Evolutionary conservation across 1,139 yeast genomes (phyloP).

Genomic region (Taiozyma sp.): DNA sequence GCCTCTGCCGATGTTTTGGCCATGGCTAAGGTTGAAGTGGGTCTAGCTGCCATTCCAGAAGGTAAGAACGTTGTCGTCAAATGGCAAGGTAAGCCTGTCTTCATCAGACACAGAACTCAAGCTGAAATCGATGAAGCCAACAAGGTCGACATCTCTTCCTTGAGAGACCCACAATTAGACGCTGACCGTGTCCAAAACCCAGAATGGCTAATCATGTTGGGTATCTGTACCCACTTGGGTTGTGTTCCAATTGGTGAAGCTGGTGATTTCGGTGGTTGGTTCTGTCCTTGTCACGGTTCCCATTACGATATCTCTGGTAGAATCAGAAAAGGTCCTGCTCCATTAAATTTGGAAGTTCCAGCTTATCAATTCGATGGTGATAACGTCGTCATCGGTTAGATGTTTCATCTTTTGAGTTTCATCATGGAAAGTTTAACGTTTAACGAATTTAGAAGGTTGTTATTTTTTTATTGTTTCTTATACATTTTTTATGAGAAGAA

Average conservation of each 20-base stretch:
- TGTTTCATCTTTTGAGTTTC: neutral
- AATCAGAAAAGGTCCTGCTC: conserved; percentile 99
- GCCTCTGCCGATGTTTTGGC: conserved; percentile 99
- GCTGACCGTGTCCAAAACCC: conserved; percentile 94
- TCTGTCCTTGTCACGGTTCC: conserved; percentile 99
- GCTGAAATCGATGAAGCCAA: conserved; percentile 95
- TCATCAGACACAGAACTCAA: conserved; percentile 97
- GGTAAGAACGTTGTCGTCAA: conserved; percentile 98
- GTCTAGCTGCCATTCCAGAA: conserved; percentile 89
- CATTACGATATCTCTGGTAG: conserved; percentile 99
- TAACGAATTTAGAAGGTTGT: neutral
- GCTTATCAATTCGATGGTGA: conserved; percentile 81
- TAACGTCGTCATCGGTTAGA: conserved; percentile 77
- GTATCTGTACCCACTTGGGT: conserved; percentile 99
- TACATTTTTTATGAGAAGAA: neutral
- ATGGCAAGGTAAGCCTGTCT: conserved; percentile 99
- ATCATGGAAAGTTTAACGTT: neutral
- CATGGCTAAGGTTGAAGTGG: conserved; percentile 98
- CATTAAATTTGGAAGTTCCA: conserved; percentile 97
- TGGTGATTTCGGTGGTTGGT: conserved; percentile 99
- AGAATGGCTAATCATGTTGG: conserved; percentile 98
- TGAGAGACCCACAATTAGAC: conserved; percentile 95
- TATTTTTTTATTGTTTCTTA: neutral
- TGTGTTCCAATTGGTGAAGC: conserved; percentile 99
- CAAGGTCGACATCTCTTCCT: conserved; percentile 60